Conservation (phyloP, 805 yeast genomes). For the Wickerhamomyces sydowiorum region DNA sequence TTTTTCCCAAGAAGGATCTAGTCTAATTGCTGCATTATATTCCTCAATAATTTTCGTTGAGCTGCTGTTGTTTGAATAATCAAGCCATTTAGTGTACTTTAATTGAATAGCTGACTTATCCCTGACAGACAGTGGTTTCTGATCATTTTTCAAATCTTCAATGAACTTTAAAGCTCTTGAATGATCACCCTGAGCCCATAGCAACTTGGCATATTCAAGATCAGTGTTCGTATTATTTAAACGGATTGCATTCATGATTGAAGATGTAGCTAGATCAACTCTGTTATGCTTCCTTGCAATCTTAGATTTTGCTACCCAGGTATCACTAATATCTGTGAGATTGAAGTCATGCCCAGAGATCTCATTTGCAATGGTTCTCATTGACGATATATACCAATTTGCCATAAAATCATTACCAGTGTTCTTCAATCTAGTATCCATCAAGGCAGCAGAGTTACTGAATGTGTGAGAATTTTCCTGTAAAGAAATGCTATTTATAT, state of each 20-base stretch:
- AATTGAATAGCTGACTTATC: conserved; percentile 46
- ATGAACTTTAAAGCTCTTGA: conserved; percentile 74
- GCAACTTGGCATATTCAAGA: conserved; percentile 70
- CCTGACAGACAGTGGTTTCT: conserved; percentile 14
- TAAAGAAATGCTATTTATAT: conserved; percentile 32
- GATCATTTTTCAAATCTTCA: conserved; percentile 29
- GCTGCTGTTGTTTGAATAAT: conserved; percentile 75
- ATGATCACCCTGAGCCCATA: conserved; percentile 88
- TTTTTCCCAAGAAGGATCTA: conserved; percentile 63
- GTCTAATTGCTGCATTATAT: conserved; percentile 51
- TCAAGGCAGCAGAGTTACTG: conserved; percentile 4
- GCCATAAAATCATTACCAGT: conserved; percentile 52
- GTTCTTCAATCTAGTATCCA: conserved; percentile 21
- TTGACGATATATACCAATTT: conserved; percentile 51
- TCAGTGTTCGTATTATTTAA: conserved; percentile 40
- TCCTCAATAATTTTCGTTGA: conserved; percentile 67
- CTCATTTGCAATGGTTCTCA: conserved; percentile 46
- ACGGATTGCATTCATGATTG: conserved; percentile 51
- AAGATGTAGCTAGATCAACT: conserved; percentile 65
- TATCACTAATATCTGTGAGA: conserved; percentile 35
- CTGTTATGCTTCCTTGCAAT: conserved; percentile 65
- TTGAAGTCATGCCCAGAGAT: conserved; percentile 17
- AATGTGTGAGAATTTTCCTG: not conserved
- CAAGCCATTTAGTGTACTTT: conserved; percentile 85
- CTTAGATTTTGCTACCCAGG: conserved; percentile 54